Conservation (phyloP, 106 monocot species). For the Dendrobium nobile region DNA sequence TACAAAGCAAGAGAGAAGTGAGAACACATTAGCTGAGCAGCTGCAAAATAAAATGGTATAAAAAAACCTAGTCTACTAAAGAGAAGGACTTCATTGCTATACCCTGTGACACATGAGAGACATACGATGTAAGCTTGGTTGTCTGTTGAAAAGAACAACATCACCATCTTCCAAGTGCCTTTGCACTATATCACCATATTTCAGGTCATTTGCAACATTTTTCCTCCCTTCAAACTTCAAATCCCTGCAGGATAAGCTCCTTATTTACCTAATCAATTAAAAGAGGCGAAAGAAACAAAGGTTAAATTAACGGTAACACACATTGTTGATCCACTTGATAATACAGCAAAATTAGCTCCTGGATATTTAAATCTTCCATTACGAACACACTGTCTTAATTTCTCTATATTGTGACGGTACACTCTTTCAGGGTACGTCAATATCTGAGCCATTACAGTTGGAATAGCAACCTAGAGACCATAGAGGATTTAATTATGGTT, state of each 20-base stretch:
- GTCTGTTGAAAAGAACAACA: slow-evolving; percentile 93
- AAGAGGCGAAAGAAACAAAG: background rate
- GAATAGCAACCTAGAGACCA: slow-evolving; percentile 72
- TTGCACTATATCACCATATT: slow-evolving; percentile 75
- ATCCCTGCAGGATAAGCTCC: slow-evolving; percentile 36
- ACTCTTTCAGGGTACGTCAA: slow-evolving; percentile 95
- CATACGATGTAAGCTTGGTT: slow-evolving; percentile 99
- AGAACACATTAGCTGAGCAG: slow-evolving; percentile 2
- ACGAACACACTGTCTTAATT: slow-evolving; percentile 69
- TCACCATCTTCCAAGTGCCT: slow-evolving; percentile 98
- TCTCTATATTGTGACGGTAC: slow-evolving; percentile 83
- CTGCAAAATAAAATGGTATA: background rate
- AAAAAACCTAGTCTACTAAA: slow-evolving; percentile 1
- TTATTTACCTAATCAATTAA: slow-evolving; percentile 4
- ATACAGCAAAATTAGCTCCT: slow-evolving; percentile 75
- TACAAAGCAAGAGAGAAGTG: slow-evolving; percentile 7
- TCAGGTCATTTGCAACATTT: slow-evolving; percentile 75
- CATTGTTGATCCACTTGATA: slow-evolving; percentile 57
- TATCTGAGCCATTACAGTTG: slow-evolving; percentile 72
- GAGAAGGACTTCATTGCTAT: background rate
- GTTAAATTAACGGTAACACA: slow-evolving; percentile 20
- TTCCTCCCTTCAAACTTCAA: slow-evolving; percentile 69
- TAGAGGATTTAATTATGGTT: background rate
- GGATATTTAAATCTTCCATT: slow-evolving; percentile 92
- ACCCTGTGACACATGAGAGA: slow-evolving; percentile 98